These are phyloP conservation scores for Microbotryum scabiosae DNA, from an alignment of 1,284 basidiomycete species.

Conservation along the genomic window DNA sequence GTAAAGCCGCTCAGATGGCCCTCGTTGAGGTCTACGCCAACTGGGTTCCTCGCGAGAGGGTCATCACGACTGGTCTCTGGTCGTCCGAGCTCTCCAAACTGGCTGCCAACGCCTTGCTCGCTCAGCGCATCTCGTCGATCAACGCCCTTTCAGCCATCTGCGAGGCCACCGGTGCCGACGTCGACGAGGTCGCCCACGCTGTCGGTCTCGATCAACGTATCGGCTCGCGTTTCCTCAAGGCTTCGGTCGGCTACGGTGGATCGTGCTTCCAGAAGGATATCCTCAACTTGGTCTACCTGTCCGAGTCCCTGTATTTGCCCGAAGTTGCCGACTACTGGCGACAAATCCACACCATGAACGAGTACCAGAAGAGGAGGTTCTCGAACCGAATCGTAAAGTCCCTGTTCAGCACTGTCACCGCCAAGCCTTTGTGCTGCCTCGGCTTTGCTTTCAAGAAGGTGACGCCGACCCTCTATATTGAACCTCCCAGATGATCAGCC, in stretches of 20 bases:
- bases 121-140: conserved; percentile 88
- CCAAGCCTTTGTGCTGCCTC: conserved; percentile 91
- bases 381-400: conserved; percentile 40
- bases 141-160: conserved; percentile 98
- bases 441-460: conserved; percentile 54
- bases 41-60: conserved; percentile 81
- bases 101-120: conserved; percentile 97
- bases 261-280: conserved; percentile 99
- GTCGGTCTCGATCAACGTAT: conserved; percentile 89
- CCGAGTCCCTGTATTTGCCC: conserved; percentile 84
- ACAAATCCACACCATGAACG: conserved; percentile 84
- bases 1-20: conserved; percentile 67
- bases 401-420: conserved; percentile 94
- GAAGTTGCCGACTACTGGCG: conserved; percentile 97
- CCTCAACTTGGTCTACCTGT: conserved; percentile 94
- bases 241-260: conserved; percentile 92
- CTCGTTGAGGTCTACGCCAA: conserved; percentile 79
- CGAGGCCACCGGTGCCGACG: conserved; percentile 98
- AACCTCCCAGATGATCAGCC: not conserved
- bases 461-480: not conserved
- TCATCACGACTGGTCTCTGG: conserved; percentile 95
- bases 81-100: conserved; percentile 97
- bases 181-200: conserved; percentile 93
- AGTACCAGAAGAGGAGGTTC: conserved; percentile 73
- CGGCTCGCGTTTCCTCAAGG: conserved; percentile 91